phyloP scores from a whole-genome alignment of 164 flowering plant species.

The Liquidambar formosana region DNA sequence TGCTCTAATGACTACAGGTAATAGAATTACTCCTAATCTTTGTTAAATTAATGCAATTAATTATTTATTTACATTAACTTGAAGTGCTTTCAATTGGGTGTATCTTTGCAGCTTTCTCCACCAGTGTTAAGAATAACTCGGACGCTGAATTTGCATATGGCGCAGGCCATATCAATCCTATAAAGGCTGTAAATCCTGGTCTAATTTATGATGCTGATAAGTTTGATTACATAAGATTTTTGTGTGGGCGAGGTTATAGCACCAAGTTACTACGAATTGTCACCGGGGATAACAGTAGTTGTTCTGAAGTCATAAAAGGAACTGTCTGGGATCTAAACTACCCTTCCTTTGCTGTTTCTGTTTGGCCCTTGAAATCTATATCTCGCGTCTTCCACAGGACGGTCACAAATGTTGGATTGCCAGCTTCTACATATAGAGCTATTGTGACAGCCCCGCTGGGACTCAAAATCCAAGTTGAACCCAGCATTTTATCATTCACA shows the following conservation, averaged over 20 bases:
- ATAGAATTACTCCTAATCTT: no score
- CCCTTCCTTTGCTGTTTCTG: constrained; percentile 26
- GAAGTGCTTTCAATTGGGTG: not conserved
- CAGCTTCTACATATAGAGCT: constrained; percentile 13
- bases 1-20: constrained; percentile 60
- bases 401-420: constrained; percentile 25
- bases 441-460: constrained; percentile 1
- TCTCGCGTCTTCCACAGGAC: constrained; percentile 13
- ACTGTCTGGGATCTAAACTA: constrained; percentile 21
- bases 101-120: constrained; percentile 17
- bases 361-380: not conserved
- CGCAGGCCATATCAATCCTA: constrained; percentile 26
- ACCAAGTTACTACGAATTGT: not conserved
- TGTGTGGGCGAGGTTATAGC: constrained; percentile 23
- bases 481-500: constrained; percentile 18
- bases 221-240: constrained; percentile 20
- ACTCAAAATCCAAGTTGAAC: constrained; percentile 19
- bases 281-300: constrained; percentile 15
- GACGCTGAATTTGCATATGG: constrained; percentile 32
- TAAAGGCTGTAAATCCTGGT: constrained; percentile 25
- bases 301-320: constrained; percentile 2
- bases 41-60: not conserved
- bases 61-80: no score
- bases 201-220: constrained; percentile 23
- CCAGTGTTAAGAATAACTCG: constrained; percentile 5